Evolutionary conservation across 805 yeast genomes (phyloP), one percentile per base, ranked within the genome.

Genomic region (Starmerella kuoi): DNA sequence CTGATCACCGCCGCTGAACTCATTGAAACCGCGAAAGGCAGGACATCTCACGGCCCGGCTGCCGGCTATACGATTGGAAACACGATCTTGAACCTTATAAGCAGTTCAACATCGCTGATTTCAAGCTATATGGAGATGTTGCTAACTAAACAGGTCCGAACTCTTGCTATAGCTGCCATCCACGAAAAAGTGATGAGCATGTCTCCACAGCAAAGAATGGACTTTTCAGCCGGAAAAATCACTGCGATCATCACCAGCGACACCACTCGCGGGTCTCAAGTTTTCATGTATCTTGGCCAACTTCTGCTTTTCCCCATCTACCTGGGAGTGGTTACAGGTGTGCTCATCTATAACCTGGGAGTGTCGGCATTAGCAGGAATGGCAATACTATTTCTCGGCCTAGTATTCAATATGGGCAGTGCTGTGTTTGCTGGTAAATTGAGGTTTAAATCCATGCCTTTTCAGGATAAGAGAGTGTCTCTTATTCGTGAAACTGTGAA

Each of bases 211-310:
- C 70, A 85, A 6, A 70, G 69, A 41, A 69, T 69, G 47, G 67
- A 71, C 44, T 81, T 62, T 54, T 76, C 93, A 1, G 68, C 73
- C 25, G 79, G 87, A 34, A 74, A 72, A 45, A 70, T 85, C 42
- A 80, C 88, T 22, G 75, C 85, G 5, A 62, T 83, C 58, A 70
- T 82, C 58, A 80, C 87, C 48, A 75, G 91, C 2, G 95, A 85
- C 57, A 62, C 82, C 32, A 70, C 86, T 8, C 73, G 94, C 55
- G 68, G 83, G 25, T 93, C 82, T 56, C 58, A 79, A 28, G 41
- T 42, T 2, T 31, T 40, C 2, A 22, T 35, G 17, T 25, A 30
- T 30, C 17, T 42, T 1, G 22, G 31, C 23, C 24, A 17, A 2
- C 20, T 46, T 12, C 3, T 46, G 9, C 30, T 38, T 1, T 33